These are phyloP conservation scores for Rubia balearica DNA, from an alignment of 305 asterid genomes.

Conservation along the genomic window DNA sequence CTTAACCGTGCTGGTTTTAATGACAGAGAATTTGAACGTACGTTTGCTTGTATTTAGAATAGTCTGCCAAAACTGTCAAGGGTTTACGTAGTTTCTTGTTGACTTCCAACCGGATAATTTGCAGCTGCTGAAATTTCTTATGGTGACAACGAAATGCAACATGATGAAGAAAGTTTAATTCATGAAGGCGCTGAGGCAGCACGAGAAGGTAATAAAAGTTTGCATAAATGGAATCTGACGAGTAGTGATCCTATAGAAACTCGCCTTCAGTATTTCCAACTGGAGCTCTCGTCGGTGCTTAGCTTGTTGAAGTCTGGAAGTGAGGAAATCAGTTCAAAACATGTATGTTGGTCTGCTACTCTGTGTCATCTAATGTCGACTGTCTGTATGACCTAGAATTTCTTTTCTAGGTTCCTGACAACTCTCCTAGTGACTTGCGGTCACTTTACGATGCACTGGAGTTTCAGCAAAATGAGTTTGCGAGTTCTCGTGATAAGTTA, in stretches of 20 bases:
- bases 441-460: constrained; percentile 69
- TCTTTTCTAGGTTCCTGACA: constrained; percentile 38
- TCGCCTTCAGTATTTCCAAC: constrained; percentile 54
- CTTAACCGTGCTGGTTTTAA: constrained; percentile 45
- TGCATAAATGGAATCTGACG: constrained; percentile 25
- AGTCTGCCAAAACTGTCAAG: constrained; percentile 5
- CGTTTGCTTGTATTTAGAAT: constrained; percentile 7
- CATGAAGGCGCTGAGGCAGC: constrained; percentile 25
- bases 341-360: constrained; percentile 34
- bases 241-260: constrained; percentile 35
- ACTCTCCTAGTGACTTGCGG: constrained; percentile 32
- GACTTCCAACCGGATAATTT: constrained; percentile 18
- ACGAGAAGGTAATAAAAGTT: constrained; percentile 30
- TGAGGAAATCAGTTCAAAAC: constrained; percentile 28
- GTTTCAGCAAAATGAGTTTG: constrained; percentile 73
- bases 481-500: constrained; percentile 52
- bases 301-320: constrained; percentile 45
- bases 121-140: constrained; percentile 81
- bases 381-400: not conserved
- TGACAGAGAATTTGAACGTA: constrained; percentile 58
- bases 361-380: not conserved
- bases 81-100: constrained; percentile 12
- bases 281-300: constrained; percentile 60
- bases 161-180: constrained; percentile 27
- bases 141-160: constrained; percentile 22